Evolutionary conservation across 1,284 basidiomycete genomes (phyloP).

Genomic region (Flammula alnicola): DNA sequence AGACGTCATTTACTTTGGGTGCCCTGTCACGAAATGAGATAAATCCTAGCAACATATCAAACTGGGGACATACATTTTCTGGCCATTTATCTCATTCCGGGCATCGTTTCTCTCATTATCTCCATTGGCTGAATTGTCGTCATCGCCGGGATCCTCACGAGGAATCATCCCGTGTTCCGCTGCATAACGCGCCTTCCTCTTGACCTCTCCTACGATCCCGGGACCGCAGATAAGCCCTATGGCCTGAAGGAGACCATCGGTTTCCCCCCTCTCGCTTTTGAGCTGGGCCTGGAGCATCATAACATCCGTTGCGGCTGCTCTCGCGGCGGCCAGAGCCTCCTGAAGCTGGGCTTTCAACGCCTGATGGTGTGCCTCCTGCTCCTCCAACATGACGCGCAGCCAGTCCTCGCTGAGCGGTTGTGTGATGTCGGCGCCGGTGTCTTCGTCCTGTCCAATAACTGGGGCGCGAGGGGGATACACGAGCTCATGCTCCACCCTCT

Average conservation of each 20-base stretch:
- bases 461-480: neutral
- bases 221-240: neutral
- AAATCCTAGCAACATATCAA: no score
- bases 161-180: neutral
- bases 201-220: neutral
- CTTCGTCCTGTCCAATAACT: neutral
- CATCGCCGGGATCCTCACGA: no score
- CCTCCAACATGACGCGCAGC: neutral
- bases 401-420: neutral
- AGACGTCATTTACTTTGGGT: no score
- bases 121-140: no score
- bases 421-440: neutral
- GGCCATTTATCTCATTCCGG: no score
- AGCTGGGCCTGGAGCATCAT: neutral
- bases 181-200: neutral
- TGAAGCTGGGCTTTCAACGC: neutral
- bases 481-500: neutral
- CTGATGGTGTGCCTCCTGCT: neutral
- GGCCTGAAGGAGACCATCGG: neutral
- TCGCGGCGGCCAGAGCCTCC: neutral
- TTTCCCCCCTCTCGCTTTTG: neutral
- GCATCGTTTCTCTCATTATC: no score
- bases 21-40: no score
- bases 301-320: neutral
- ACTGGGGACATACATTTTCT: no score